phyloP scores from a whole-genome alignment of 108 stramenopile species.

The Fistulifera solaris region DNA sequence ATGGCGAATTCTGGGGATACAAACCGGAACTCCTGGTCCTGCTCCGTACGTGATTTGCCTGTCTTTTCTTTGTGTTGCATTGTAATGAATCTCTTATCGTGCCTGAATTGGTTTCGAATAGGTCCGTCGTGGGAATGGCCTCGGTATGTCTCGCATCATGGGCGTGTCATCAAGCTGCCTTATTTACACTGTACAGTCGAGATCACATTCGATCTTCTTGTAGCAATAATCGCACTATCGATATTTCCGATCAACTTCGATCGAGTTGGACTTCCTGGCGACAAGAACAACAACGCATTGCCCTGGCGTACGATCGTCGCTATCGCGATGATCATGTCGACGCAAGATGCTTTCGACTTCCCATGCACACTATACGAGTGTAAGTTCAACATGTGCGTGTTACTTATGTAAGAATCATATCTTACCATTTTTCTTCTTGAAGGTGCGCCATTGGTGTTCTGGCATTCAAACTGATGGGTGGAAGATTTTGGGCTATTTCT shows the following conservation, averaged over 20 bases:
- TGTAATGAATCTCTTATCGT: no score
- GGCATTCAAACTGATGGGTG: constrained; percentile 66
- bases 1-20: constrained; percentile 46
- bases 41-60: no score
- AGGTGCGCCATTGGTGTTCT: constrained; percentile 59
- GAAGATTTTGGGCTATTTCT: constrained; percentile 65
- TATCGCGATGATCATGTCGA: constrained; percentile 1
- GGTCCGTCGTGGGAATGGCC: constrained; percentile 21
- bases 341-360: constrained; percentile 8
- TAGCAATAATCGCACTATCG: neutral
- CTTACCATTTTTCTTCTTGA: constrained; percentile 1
- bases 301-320: neutral
- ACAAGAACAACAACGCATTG: neutral
- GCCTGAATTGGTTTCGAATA: no score
- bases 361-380: constrained; percentile 23
- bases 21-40: constrained; percentile 48
- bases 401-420: neutral
- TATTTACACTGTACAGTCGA: constrained; percentile 1
- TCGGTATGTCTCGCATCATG: constrained; percentile 63
- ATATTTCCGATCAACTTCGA: neutral
- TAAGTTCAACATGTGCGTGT: neutral
- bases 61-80: no score
- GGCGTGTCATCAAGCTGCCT: constrained; percentile 38
- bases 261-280: neutral
- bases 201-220: neutral